Base-by-base conservation (phyloP, 768 basidiomycete species). In the Serendipita indica region DNA sequence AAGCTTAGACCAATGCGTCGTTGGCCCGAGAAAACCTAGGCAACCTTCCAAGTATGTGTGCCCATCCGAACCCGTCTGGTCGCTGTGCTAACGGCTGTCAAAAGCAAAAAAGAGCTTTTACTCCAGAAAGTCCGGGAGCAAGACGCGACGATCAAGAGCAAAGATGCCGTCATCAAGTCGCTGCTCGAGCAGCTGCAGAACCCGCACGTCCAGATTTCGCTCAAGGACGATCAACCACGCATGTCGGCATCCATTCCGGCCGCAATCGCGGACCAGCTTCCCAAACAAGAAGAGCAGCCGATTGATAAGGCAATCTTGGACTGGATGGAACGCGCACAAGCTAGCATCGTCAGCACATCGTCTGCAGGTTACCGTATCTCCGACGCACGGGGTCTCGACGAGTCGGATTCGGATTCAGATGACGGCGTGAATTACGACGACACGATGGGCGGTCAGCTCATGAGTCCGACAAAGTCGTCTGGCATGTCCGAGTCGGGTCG, bases 71-170 rank as follows among this genome's bases (percentile, higher is more conserved):
- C 7, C 14, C 22, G 25, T 13, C 12, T 22, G 45, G 45, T 27
- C 45, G 2, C n/a, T 60, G 52, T 54, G 14, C 16, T 33, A 30
- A 30, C 46, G 43, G 25, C 46, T 34, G 37, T 39, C 18, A 16
- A 62, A 56, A 91, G 88, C 67, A 89, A 89, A 73, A 80, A 87
- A 60, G 89, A 90, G 65, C 89, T 89, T 66, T 74, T 91, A 16
- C 78, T 90, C 25, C 85, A 86, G 3, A 86, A 90, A 67, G 83
- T 91, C 62, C 78, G 83, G 58, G 88, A 91, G 72, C 89, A 90
- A 72, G 88, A 91, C 71, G 74, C 80, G 20, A 83, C 89, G 63
- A 90, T 91, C 63, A 86, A 89, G 62, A 84, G 82, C 13, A 91
- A 91, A 72, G 88, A 91, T 71, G 75, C 80, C 18, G 84, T 90